Conservation (phyloP, 202 grass and related monocot genomes). For the Zizania palustris region DNA sequence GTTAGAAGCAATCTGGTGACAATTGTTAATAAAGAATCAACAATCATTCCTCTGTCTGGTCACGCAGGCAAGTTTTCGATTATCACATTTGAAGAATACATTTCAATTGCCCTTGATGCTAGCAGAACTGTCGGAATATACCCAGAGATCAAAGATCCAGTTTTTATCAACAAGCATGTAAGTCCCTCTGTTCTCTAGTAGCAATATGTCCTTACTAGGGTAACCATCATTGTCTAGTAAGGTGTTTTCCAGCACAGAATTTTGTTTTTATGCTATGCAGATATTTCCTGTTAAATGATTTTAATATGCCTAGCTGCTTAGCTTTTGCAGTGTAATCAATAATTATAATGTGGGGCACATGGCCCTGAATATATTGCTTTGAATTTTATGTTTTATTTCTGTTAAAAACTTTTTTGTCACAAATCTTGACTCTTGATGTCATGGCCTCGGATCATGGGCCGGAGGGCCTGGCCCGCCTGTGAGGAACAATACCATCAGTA, state of each 20-base stretch:
- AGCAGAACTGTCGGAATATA: slow-evolving; percentile 77
- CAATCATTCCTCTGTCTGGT: not conserved
- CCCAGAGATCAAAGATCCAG: slow-evolving; percentile 77
- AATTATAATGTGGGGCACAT: not conserved
- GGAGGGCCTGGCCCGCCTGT: too few species aligned
- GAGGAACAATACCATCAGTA: too few species aligned
- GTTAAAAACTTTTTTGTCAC: not conserved
- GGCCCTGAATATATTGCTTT: not conserved
- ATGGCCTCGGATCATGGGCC: too few species aligned
- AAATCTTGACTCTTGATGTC: not conserved
- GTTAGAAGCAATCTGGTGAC: not conserved
- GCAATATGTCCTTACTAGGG: not conserved
- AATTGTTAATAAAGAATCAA: slow-evolving; percentile 24
- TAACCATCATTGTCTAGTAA: slow-evolving; percentile 25
- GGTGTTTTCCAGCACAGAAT: not conserved
- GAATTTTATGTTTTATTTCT: not conserved
- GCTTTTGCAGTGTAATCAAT: slow-evolving; percentile 6
- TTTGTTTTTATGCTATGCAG: slow-evolving; percentile 1
- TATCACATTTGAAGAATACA: slow-evolving; percentile 83
- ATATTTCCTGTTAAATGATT: slow-evolving; percentile 24
- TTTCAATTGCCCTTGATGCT: slow-evolving; percentile 69
- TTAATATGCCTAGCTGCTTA: not conserved
- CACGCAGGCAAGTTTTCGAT: slow-evolving; percentile 67
- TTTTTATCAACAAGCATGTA: slow-evolving; percentile 82
- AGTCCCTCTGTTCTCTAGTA: slow-evolving; percentile 19